Conservation (phyloP, 2,329 filamentous ascomycete genomes). For the Hypoxylon sp. region DNA sequence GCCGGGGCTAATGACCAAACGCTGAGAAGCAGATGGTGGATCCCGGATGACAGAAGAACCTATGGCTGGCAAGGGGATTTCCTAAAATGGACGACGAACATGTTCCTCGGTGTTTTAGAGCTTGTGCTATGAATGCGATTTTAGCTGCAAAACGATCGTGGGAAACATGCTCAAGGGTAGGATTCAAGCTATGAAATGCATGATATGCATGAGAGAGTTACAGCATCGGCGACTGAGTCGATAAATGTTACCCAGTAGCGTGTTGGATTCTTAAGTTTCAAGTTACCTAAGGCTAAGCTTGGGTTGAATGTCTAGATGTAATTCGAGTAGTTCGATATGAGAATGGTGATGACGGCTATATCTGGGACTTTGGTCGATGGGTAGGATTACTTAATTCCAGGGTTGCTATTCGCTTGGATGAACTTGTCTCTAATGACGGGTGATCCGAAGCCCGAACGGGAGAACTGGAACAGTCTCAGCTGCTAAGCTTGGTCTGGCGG, state of each 20-base stretch:
- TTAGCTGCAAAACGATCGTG: slow-evolving; percentile 37
- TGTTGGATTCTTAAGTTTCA: slow-evolving; percentile 1
- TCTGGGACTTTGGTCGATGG: neutral
- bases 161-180: slow-evolving; percentile 17
- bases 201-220: slow-evolving; percentile 6
- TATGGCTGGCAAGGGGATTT: slow-evolving; percentile 36
- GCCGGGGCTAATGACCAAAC: slow-evolving; percentile 39
- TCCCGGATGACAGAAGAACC: slow-evolving; percentile 6
- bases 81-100: slow-evolving; percentile 37
- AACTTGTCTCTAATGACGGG: slow-evolving; percentile 40
- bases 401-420: slow-evolving; percentile 32
- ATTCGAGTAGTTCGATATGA: slow-evolving; percentile 1
- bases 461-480: slow-evolving; percentile 39
- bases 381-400: slow-evolving; percentile 36
- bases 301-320: slow-evolving; percentile 10
- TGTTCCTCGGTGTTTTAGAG: slow-evolving; percentile 37
- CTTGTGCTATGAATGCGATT: slow-evolving; percentile 26
- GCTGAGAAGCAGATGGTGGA: slow-evolving; percentile 30
- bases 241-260: slow-evolving; percentile 2
- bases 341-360: slow-evolving; percentile 37
- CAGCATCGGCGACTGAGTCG: slow-evolving; percentile 19
- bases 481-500: slow-evolving; percentile 21
- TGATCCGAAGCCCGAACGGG: slow-evolving; percentile 23
- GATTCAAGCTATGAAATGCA: slow-evolving; percentile 32
- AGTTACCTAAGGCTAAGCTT: slow-evolving; percentile 5